phyloP scores from a whole-genome alignment of 495 filamentous ascomycete species.

The Darksidea phi region DNA sequence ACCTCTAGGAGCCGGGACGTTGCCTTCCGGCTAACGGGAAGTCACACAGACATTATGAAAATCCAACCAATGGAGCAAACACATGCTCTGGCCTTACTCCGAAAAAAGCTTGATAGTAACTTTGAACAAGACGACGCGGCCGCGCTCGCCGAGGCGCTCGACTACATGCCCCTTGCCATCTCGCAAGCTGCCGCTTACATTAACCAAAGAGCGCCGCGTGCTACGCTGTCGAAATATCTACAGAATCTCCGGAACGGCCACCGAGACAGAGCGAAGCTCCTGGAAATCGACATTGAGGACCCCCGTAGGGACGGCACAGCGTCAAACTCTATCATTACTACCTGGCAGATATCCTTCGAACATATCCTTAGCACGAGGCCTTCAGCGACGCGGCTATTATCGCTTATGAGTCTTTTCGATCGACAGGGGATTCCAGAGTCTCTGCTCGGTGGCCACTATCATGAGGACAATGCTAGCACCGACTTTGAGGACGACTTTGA shows the following conservation, averaged over 20 bases:
- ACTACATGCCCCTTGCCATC: slow-evolving; percentile 33
- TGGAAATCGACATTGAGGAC: slow-evolving; percentile 43
- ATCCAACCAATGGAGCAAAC: slow-evolving; percentile 44
- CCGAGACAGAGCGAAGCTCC: slow-evolving; percentile 41
- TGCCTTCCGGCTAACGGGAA: slow-evolving; percentile 39
- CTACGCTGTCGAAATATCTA: slow-evolving; percentile 43
- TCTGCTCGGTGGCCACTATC: slow-evolving; percentile 18
- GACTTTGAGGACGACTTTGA: slow-evolving; percentile 16
- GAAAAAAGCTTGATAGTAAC: slow-evolving; percentile 42
- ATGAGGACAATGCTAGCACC: neutral
- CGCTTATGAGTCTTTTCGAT: slow-evolving; percentile 37
- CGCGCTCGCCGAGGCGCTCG: slow-evolving; percentile 23
- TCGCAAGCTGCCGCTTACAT: slow-evolving; percentile 31
- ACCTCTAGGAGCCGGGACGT: slow-evolving; percentile 26
- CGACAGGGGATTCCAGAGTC: slow-evolving; percentile 34
- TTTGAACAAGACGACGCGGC: slow-evolving; percentile 18
- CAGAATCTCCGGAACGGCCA: slow-evolving; percentile 44
- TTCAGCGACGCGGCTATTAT: slow-evolving; percentile 33
- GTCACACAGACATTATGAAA: slow-evolving; percentile 43
- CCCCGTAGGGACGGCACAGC: slow-evolving; percentile 46
- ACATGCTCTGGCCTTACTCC: slow-evolving; percentile 44
- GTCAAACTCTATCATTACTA: slow-evolving; percentile 49
- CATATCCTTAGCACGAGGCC: slow-evolving; percentile 41
- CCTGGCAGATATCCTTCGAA: slow-evolving; percentile 50
- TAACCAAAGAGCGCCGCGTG: slow-evolving; percentile 28